Percentiles rank a stretch among this genome's conserved stretches.
phyloP scores from a whole-genome alignment of 2,329 filamentous ascomycete genomes.

The Neopestalotiopsis clavispora region DNA sequence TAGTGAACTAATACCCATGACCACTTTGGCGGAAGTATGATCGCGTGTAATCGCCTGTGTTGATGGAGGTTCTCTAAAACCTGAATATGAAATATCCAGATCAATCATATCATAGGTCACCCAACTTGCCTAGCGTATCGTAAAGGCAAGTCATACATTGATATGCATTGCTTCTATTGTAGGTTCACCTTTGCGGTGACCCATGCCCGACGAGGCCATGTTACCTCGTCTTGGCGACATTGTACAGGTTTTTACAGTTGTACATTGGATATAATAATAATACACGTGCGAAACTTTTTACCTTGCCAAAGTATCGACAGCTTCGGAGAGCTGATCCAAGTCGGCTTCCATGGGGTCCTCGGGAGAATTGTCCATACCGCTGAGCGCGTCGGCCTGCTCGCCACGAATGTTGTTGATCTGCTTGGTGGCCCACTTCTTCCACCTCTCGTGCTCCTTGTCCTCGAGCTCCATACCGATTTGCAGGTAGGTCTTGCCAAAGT shows the following conservation, averaged over 20 bases:
- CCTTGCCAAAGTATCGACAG: constrained; percentile 12
- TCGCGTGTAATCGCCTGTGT: too few species aligned
- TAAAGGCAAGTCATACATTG: not conserved
- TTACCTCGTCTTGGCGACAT: not conserved
- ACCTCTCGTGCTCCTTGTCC: constrained; percentile 77
- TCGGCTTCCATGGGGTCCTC: constrained; percentile 19
- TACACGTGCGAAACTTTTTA: constrained; percentile 5
- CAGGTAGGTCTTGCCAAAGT: constrained; percentile 79
- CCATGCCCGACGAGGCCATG: not conserved
- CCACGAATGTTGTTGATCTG: constrained; percentile 29
- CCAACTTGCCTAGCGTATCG: not conserved
- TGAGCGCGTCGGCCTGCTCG: constrained; percentile 32
- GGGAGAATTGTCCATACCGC: constrained; percentile 24
- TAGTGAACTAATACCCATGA: too few species aligned
- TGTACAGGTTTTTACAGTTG: constrained; percentile 15
- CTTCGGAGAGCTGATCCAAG: constrained; percentile 17
- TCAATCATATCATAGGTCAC: not conserved
- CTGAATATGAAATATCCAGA: too few species aligned
- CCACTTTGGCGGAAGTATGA: too few species aligned
- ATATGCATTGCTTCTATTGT: not conserved
- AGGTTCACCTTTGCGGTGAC: not conserved
- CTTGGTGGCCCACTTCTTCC: constrained; percentile 62
- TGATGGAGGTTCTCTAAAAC: too few species aligned
- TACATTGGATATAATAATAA: constrained; percentile 13
- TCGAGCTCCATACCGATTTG: constrained; percentile 85